Evolutionary conservation across 2,329 filamentous ascomycete species (phyloP).

Genomic region (Anisogramma anomala): DNA sequence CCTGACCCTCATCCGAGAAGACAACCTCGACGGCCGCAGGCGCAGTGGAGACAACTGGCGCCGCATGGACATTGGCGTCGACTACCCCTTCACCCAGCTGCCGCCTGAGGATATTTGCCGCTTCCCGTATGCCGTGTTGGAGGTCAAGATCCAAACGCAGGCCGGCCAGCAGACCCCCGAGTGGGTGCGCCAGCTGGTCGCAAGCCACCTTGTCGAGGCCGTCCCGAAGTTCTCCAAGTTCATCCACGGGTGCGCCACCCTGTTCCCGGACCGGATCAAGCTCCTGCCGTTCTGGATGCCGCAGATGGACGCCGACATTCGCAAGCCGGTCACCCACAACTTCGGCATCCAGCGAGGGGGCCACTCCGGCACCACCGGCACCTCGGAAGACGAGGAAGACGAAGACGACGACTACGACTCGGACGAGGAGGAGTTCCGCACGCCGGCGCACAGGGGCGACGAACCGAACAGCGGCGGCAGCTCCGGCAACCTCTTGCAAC

Average conservation of each 20-base stretch:
- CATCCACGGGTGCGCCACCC: slow-evolving; percentile 81
- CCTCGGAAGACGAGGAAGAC: slow-evolving; percentile 65
- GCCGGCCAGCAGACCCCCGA: slow-evolving; percentile 88
- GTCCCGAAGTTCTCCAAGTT: slow-evolving; percentile 99
- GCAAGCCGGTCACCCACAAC: slow-evolving; percentile 76
- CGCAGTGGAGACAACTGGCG: slow-evolving; percentile 86
- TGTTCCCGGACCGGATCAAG: slow-evolving; percentile 80
- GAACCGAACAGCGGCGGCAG: slow-evolving; percentile 8
- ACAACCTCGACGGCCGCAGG: slow-evolving; percentile 72
- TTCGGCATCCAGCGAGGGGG: slow-evolving; percentile 82
- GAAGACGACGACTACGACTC: slow-evolving; percentile 61
- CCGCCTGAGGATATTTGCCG: slow-evolving; percentile 74
- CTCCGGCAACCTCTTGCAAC: slow-evolving; percentile 14
- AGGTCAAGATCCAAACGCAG: slow-evolving; percentile 96
- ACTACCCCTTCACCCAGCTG: slow-evolving; percentile 85
- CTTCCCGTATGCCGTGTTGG: slow-evolving; percentile 91
- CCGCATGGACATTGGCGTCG: slow-evolving; percentile 92
- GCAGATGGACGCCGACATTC: slow-evolving; percentile 96
- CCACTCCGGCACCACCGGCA: slow-evolving; percentile 64
- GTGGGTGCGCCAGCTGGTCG: slow-evolving; percentile 88
- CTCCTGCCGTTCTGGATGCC: slow-evolving; percentile 95
- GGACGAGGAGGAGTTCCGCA: slow-evolving; percentile 48
- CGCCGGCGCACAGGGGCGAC: slow-evolving; percentile 4
- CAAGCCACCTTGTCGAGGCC: slow-evolving; percentile 93
- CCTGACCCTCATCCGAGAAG: slow-evolving; percentile 86